Evolutionary conservation across 805 yeast species (phyloP), one percentile per base, ranked within the genome.

Genomic region (Candida sithepensis): DNA sequence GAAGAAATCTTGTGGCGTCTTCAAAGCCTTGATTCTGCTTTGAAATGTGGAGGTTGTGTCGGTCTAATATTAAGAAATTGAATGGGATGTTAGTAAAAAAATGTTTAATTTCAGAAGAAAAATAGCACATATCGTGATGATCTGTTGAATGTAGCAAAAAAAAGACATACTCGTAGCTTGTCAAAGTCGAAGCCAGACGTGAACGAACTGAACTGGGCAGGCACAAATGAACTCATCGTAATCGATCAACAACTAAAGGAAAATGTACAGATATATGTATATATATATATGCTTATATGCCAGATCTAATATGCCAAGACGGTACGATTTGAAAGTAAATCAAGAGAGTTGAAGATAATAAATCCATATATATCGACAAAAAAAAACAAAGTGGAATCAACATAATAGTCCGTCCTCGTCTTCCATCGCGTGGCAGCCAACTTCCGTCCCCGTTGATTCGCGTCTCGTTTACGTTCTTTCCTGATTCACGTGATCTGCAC

Each of bases 1-100:
- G 61, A 92, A 89, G 64, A 94, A 94, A 64, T 94, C 99, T 65
- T 83, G 88, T 16, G 91, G 87, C 26, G 95, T 84, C 59, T 85
- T 84, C 57, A 94, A 69, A 58, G 85, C 79, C 47, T 89, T 70
- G 45, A 88, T 68, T 49, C 83, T 77, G 43, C 76, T 64, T 61
- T 83, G 86, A 47, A 91, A 64, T 2, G 82, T 65, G 12, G 68
- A 58, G 18, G 66, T 60, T 18, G 69, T 61, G 39, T 64, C 70
- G 30, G 61, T 61, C 67, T 65, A 24, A 24, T 24, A 16, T 32
- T 12, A 16, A 14, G 14, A 5, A 18, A 34, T 34, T 13, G 18
- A n/a, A n/a, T n/a, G 12, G 8, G 16, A 24, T 38, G 32, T 23
- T 33, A 22, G 34, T 20, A 38, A 38, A 28, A 7, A n/a, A 21